Evolutionary conservation across 495 filamentous ascomycete genomes (phyloP), one percentile per base, ranked within the genome.

Genomic region (Hypoxylon rickii): DNA sequence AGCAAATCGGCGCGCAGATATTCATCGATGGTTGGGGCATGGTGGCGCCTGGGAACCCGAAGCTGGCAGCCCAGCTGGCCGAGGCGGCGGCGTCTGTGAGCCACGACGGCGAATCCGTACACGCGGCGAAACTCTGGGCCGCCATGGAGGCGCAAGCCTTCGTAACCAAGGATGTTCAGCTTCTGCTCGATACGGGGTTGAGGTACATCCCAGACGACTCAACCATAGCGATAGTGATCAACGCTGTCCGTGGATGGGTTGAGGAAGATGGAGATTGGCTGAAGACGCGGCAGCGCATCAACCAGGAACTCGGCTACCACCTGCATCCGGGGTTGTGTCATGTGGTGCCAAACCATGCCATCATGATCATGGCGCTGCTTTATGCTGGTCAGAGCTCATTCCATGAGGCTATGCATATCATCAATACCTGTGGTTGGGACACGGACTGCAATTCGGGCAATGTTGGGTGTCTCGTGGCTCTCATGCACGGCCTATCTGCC

Each of bases 381-480:
- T 67, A 67, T 10, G 66, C 41, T 11, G 59, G 61, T 6, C 13
- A 56, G 24, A 56, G n/a, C 22, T 38, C 63, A 33, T 71, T 71
- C 44, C 31, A 59, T 31, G 62, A 67, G 31, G 68, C 68, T 8
- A 69, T 71, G 66, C 66, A 69, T 38, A 64, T 71, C 33, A 52
- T 69, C 21, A 68, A 67, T 26, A 71, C 68, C 7, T 62, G 61
- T 24, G 68, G 68, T 24, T 71, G 68, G 66, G 68, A 69, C 41
- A 71, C 68, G 0, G 66, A 69, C 26, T 69, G 66, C 36, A 71
- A 71, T 24, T 65, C 68, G 18, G 68, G 68, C 0, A 71, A 71
- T 31, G 12, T 71, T 11, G 68, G 51, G 0, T 71, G 68, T 16
- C 38, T 71, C 5, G 47, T 71, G 1, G 68, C 58, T 10, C 59